Base-by-base conservation (phyloP, 805 yeast species). In the Yarrowia divulgata region DNA sequence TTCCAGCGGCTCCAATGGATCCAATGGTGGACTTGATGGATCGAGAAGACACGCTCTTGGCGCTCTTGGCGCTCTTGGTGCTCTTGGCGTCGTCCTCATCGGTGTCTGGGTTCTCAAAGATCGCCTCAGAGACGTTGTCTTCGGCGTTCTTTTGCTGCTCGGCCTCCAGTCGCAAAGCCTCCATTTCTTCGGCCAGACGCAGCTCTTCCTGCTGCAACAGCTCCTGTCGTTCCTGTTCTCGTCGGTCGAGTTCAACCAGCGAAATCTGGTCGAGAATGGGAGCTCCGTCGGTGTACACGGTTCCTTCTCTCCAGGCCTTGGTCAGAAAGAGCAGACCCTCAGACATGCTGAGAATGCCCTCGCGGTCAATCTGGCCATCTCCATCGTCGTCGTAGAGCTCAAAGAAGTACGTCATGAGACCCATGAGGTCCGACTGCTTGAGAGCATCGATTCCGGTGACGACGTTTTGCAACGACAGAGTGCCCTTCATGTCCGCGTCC, bases 281-380 rank as follows among this genome's bases (percentile, higher is more conserved):
- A 19, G 43, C 39, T 4, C 40, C 46, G 29, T 63, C 57, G 8
- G 68, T 63, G 46, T 46, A 48, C 23, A 63, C 57, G 16, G 68
- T 71, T 1, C 70, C 93, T 71, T 91, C 92, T 74, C 92, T 88
- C 89, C 95, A 90, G 1, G 97, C 97, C 49, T 89, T 84, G 0
- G 97, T 93, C 43, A 95, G 83, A 73, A 86, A 89, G 13, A 94
- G 80, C 48, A 94, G 79, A 58, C 94, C 98, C 76, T 95, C 99
- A 0, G 97, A 92, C 69, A 93, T 84, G 71, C 88, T 88, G 55
- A 95, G 80, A 5, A 95, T 90, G 0, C 90, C 90, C 71, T 91
- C 97, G 63, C 93, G 82, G 70, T 87, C 89, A 52, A 95, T 85
- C 69, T 81, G 84, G 0, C 90, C 92, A 39, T 81, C 83, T 0